Base-by-base conservation (phyloP, 129 eudicot genomes). In the Chrysanthemum seticuspe region DNA sequence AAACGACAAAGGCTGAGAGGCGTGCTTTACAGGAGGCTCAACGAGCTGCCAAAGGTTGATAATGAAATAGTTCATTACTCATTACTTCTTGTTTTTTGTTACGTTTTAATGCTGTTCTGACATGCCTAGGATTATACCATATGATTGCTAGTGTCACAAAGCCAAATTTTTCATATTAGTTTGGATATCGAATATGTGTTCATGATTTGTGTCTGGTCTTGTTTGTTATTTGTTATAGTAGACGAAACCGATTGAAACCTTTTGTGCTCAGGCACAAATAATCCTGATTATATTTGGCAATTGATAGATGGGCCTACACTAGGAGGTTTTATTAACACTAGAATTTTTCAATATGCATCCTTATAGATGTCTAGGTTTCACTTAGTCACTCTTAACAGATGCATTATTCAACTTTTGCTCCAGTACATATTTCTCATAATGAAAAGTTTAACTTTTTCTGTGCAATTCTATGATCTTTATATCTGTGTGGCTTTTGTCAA, bases 21-120 rank as follows among this genome's bases (percentile, higher is more conserved):
- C 86, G 98, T 57, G 99, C 96, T 14, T 61, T 86, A 71, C 99
- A 94, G 81, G 99, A 94, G 78, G 88, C 96, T 65, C 99, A 94
- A 74, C 82, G 99, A 71, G 96, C 97, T 83, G 76, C 82, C n/a
- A 83, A 89, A 89, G 96, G 98, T 83, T 77, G 65, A 1, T 0
- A 27, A 10, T 58, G 47, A 40, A 7, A 40, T 40, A 40, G 47
- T 40, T 40, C 10, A 40, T 40, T 40, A 40, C 10, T 36, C 45
- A 36, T 36, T 36, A 21, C 21, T 2, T 9, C 18, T 31, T 25
- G 8, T 68, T 11, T 13, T 19, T 21, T 13, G 10, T 0, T 12
- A 14, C 14, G 72, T 11, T 51, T 52, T 68, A 29, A 27, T 1
- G n/a, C 23, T 27, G 14, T 68, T 40, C 9, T 40, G 47, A 40